phyloP scores from a whole-genome alignment of 768 basidiomycete species.

The Piloderma croceum region DNA sequence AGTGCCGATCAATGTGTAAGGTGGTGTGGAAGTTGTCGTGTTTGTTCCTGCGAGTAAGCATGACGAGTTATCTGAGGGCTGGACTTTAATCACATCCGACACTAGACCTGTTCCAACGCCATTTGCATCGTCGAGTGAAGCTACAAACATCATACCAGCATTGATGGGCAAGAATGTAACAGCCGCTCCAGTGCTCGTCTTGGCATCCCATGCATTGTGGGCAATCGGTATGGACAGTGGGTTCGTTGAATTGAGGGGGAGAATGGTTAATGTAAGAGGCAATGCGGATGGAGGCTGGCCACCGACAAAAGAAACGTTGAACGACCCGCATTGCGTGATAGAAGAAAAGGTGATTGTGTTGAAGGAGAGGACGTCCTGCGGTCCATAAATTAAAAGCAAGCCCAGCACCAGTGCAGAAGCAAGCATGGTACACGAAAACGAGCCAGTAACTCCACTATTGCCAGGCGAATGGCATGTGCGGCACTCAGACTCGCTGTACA shows the following conservation, averaged over 20 bases:
- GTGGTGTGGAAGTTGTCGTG: conserved; percentile 6
- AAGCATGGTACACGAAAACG: conserved; percentile 19
- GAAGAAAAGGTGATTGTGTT: conserved; percentile 34
- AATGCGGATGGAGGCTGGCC: conserved; percentile 27
- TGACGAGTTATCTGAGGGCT: conserved; percentile 35
- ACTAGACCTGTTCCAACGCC: conserved; percentile 36
- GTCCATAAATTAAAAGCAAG: conserved; percentile 30
- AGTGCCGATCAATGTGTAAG: conserved; percentile 29
- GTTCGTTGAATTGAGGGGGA: conserved; percentile 45
- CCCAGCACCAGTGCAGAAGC: conserved; percentile 26
- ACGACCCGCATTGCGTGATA: conserved; percentile 49
- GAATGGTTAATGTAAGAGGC: conserved; percentile 43
- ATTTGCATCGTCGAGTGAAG: conserved; percentile 44
- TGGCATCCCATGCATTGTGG: conserved; percentile 27
- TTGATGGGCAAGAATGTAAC: conserved; percentile 49
- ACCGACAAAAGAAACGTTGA: conserved; percentile 42
- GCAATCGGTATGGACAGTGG: conserved; percentile 45
- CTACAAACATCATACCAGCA: conserved; percentile 46
- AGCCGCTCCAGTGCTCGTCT: conserved; percentile 35
- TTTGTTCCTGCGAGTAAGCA: conserved; percentile 34
- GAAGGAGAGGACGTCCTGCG: conserved; percentile 35
- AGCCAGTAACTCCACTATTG: conserved; percentile 16
- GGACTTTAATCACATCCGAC: conserved; percentile 45
- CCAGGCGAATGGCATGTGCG: conserved; percentile 22
- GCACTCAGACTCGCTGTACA: conserved; percentile 30